A percentile compares a stretch with the other conserved stretches of the same genome.
Evolutionary conservation across 176 grass and related monocot species (phyloP).

Genomic region (Lolium multiflorum): DNA sequence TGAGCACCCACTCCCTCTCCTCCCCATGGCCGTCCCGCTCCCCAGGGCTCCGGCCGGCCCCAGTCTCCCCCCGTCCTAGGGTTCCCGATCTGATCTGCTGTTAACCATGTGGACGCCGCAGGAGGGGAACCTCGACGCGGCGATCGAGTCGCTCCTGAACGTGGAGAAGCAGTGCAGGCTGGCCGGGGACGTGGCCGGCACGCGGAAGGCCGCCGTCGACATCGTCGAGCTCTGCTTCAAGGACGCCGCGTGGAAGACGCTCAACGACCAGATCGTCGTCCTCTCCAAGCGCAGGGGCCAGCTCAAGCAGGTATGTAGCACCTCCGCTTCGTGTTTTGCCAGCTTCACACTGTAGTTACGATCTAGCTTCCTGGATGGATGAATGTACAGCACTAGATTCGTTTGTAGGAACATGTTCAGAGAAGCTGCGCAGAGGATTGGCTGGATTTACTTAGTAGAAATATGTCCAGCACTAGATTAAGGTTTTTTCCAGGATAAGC

Average conservation of each 20-base stretch:
- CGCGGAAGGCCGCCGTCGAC: slow-evolving; percentile 73
- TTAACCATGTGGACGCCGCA: slow-evolving; percentile 1
- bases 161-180: slow-evolving; percentile 92
- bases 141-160: slow-evolving; percentile 58
- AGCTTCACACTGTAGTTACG: background rate
- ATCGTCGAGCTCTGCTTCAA: slow-evolving; percentile 91
- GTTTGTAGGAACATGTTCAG: background rate
- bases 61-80: slow-evolving; percentile 1
- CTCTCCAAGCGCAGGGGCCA: slow-evolving; percentile 38
- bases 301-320: slow-evolving; percentile 72
- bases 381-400: background rate
- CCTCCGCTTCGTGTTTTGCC: background rate
- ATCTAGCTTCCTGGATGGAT: background rate
- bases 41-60: background rate
- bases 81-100: slow-evolving; percentile 25
- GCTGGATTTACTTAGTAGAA: background rate
- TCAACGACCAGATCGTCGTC: slow-evolving; percentile 87
- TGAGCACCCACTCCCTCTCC: background rate
- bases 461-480: background rate
- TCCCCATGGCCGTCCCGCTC: background rate
- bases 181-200: slow-evolving; percentile 76
- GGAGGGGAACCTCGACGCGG: slow-evolving; percentile 76
- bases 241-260: slow-evolving; percentile 81
- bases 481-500: background rate
- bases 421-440: background rate